A percentile compares a stretch with the other conserved stretches of the same genome.
Evolutionary conservation across 768 basidiomycete genomes (phyloP).

Genomic region (Chiua virens): DNA sequence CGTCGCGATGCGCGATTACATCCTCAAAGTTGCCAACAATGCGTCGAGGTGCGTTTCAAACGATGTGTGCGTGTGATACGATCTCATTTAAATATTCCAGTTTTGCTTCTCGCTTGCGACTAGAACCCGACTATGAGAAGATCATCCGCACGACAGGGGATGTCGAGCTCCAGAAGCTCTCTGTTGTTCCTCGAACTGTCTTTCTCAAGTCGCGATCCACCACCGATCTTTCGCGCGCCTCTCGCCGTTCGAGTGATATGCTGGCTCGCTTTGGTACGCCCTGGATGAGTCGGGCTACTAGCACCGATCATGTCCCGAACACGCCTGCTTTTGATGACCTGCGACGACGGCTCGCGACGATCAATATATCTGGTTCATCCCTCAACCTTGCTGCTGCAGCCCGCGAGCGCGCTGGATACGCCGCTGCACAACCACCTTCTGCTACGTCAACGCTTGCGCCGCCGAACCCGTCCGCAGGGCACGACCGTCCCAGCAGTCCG

Average conservation of each 20-base stretch:
- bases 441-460: conserved; percentile 21
- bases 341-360: conserved; percentile 68
- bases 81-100: conserved; percentile 37
- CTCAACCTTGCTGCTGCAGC: conserved; percentile 45
- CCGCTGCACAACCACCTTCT: conserved; percentile 8
- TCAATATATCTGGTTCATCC: conserved; percentile 72
- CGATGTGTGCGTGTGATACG: neutral
- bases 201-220: conserved; percentile 61
- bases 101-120: conserved; percentile 62
- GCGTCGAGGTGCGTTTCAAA: conserved; percentile 59
- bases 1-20: conserved; percentile 85
- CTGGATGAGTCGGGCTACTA: conserved; percentile 47
- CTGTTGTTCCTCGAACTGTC: conserved; percentile 87
- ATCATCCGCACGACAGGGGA: conserved; percentile 63
- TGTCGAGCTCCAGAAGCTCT: conserved; percentile 82
- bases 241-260: conserved; percentile 44
- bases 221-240: conserved; percentile 39
- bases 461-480: conserved; percentile 13
- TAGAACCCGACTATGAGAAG: conserved; percentile 63
- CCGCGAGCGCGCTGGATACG: conserved; percentile 44
- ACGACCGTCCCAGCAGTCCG: conserved; percentile 72
- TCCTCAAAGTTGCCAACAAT: conserved; percentile 78
- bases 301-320: conserved; percentile 43
- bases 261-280: conserved; percentile 51
- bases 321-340: conserved; percentile 77